Evolutionary conservation across 768 basidiomycete species (phyloP), one percentile per base, ranked within the genome.

Genomic region (Rhodotorula graminis): DNA sequence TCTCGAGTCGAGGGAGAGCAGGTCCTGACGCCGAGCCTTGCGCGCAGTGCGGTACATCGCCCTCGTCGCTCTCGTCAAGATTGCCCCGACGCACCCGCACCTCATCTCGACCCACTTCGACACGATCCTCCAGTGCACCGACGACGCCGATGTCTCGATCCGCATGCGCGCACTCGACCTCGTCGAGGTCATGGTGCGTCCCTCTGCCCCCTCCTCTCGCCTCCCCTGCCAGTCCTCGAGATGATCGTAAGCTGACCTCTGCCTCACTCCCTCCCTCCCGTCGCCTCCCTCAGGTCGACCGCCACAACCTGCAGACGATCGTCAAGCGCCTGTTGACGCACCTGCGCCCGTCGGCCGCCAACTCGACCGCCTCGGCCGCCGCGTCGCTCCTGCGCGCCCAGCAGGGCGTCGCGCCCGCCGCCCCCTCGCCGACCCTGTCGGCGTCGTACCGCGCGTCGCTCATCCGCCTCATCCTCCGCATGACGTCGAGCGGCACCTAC

Each of bases 1-100:
- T n/a, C n/a, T n/a, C n/a, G n/a, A n/a, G n/a, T n/a, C n/a, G n/a
- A n/a, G n/a, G n/a, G n/a, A n/a, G n/a, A n/a, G n/a, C n/a, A n/a
- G n/a, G n/a, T n/a, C n/a, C n/a, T n/a, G 37, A 37, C 37, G 37
- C 0, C 37, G 53, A 27, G 49, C 27, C 25, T 18, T 2, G n/a
- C n/a, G n/a, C 25, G n/a, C 78, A 99, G 95, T 99, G 81, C 93
- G 95, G 80, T 99, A 98, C 80, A 98, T 99, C 72, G 90, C 96
- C 0, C 85, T 99, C 44, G 85, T 96, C 57, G 95, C 96, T 3
- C 86, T 99, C 86, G 90, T 89, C 67, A 95, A 96, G 82, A 97
- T 99, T 77, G 92, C 94, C 2, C 87, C 90, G 14, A 73, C 78
- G 23, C 77, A 77, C 12, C 90, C 96, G 79, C 86, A 93, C 76